These are phyloP conservation scores for Carex myosuroides DNA, from an alignment of 176 grass and related monocot genomes.

Conservation along the genomic window DNA sequence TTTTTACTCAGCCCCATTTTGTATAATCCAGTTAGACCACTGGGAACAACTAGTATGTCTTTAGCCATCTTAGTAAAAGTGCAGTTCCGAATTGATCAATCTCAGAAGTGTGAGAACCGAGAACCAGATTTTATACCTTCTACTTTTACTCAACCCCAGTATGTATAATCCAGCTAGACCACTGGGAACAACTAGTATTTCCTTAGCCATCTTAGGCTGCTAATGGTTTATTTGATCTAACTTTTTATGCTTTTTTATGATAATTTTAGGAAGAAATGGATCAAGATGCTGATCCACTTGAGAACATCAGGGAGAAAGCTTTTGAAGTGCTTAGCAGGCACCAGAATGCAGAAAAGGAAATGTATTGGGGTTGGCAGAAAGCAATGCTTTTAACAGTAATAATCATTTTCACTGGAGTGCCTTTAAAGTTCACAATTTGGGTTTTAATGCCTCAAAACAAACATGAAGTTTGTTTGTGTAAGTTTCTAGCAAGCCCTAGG, in stretches of 20 bases:
- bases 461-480: constrained; percentile 1
- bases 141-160: neutral
- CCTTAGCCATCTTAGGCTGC: neutral
- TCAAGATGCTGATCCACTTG: constrained; percentile 7
- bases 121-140: neutral
- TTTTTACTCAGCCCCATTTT: neutral
- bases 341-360: constrained; percentile 26
- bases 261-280: constrained; percentile 26
- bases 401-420: neutral
- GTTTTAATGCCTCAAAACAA: neutral
- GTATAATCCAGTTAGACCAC: neutral
- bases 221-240: neutral
- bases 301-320: constrained; percentile 13
- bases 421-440: neutral
- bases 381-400: constrained; percentile 21
- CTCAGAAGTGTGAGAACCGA: neutral
- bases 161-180: neutral
- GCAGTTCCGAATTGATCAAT: neutral
- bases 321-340: constrained; percentile 27
- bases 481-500: neutral
- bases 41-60: neutral
- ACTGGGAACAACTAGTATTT: neutral
- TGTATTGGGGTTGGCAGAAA: constrained; percentile 26
- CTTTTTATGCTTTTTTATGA: neutral
- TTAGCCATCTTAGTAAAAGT: neutral